Evolutionary conservation across 139 green algal genomes (phyloP).

Genomic region (Chara braunii): DNA sequence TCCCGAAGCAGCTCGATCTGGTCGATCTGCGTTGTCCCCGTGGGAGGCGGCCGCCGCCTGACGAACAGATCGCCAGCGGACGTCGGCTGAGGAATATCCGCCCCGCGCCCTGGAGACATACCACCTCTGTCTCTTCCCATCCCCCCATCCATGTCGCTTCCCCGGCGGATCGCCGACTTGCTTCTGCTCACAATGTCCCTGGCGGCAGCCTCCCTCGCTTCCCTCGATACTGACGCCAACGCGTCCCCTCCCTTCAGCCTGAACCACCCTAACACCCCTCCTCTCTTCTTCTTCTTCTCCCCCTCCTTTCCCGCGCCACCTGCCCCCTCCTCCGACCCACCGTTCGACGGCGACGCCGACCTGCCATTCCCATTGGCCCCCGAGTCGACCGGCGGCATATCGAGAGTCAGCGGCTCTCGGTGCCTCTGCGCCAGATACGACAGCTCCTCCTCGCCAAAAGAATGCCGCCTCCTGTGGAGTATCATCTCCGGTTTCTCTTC

Average conservation of each 20-base stretch:
- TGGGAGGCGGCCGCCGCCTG: neutral
- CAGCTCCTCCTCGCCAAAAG: slow-evolving; percentile 37
- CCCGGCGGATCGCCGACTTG: neutral
- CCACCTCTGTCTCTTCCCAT: neutral
- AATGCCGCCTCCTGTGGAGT: slow-evolving; percentile 14
- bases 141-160: neutral
- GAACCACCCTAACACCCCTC: no score
- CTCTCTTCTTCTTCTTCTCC: no score
- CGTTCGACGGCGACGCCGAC: neutral
- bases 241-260: no score
- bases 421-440: neutral
- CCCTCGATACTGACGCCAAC: no score
- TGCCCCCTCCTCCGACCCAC: no score
- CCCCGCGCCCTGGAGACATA: neutral
- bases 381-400: neutral
- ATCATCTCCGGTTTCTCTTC: neutral
- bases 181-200: no score
- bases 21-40: neutral
- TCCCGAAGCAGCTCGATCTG: slow-evolving; percentile 35
- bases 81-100: neutral
- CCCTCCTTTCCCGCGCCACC: neutral
- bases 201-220: no score
- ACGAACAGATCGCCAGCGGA: neutral
- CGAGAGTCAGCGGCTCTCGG: neutral
- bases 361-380: neutral